Percentiles rank a stretch among this genome's conserved stretches.
These are phyloP conservation scores for Russula compacta DNA, from an alignment of 768 basidiomycete genomes.

Conservation along the genomic window DNA sequence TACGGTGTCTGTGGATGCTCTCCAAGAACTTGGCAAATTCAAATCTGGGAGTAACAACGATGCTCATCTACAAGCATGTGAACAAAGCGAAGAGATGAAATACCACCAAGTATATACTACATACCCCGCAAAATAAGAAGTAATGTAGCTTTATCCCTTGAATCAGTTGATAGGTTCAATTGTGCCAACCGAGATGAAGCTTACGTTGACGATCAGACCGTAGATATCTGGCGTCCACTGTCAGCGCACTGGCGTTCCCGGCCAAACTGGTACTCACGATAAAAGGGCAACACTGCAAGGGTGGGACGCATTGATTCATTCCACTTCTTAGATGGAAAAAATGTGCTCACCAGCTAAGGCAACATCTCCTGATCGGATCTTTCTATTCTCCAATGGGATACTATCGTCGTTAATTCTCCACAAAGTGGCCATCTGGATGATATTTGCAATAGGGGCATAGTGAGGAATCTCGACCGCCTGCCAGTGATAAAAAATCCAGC, in stretches of 20 bases:
- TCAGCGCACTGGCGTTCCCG: neutral
- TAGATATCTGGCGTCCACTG: constrained; percentile 36
- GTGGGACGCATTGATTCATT: neutral
- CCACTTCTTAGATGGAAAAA: neutral
- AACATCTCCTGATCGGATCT: constrained; percentile 47
- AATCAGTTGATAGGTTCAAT: neutral
- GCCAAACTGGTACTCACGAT: constrained; percentile 20
- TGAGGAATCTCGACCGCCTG: constrained; percentile 64
- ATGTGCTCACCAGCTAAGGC: constrained; percentile 39
- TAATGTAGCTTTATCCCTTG: constrained; percentile 24
- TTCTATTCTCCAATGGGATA: constrained; percentile 31
- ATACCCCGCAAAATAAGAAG: constrained; percentile 23
- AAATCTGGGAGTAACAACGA: constrained; percentile 30
- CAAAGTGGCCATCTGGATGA: constrained; percentile 22
- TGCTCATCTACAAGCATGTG: constrained; percentile 20
- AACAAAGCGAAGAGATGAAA: neutral
- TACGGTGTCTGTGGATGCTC: constrained; percentile 27
- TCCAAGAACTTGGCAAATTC: constrained; percentile 27
- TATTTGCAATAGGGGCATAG: constrained; percentile 49
- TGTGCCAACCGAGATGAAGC: neutral
- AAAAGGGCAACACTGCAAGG: constrained; percentile 24
- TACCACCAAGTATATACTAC: neutral
- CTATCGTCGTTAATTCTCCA: constrained; percentile 26
- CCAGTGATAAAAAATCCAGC: constrained; percentile 9
- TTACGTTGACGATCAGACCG: constrained; percentile 24